Evolutionary conservation across 2,329 filamentous ascomycete species (phyloP).

Genomic region (Colletotrichum karsti): DNA sequence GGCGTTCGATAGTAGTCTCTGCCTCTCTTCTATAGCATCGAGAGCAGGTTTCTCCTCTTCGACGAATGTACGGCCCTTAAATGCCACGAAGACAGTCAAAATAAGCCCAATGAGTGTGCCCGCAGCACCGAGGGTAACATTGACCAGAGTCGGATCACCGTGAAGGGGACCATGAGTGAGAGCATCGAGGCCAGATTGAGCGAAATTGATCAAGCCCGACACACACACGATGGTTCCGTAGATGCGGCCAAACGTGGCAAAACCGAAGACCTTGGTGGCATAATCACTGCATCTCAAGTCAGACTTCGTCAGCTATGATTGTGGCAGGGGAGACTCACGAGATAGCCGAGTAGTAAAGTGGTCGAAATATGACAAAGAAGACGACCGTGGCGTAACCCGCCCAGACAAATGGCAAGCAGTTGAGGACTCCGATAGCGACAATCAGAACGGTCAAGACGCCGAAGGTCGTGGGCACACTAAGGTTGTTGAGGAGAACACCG

Average conservation of each 20-base stretch:
- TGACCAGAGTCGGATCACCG: slow-evolving; percentile 71
- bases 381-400: slow-evolving; percentile 73
- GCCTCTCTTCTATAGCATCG: slow-evolving; percentile 11
- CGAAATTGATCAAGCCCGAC: slow-evolving; percentile 76
- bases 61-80: slow-evolving; percentile 29
- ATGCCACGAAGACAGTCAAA: slow-evolving; percentile 64
- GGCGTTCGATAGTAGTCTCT: slow-evolving; percentile 6
- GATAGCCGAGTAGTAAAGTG: slow-evolving; percentile 80
- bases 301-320: accelerated
- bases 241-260: slow-evolving; percentile 81
- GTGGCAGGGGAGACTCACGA: slow-evolving; percentile 50
- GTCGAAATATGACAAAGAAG: slow-evolving; percentile 76
- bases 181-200: slow-evolving; percentile 74
- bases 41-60: slow-evolving; percentile 16
- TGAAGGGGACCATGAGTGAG: slow-evolving; percentile 70
- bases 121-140: slow-evolving; percentile 61
- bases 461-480: slow-evolving; percentile 69
- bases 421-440: slow-evolving; percentile 70
- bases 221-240: slow-evolving; percentile 80
- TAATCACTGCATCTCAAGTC: slow-evolving; percentile 61
- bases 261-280: slow-evolving; percentile 82
- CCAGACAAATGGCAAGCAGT: slow-evolving; percentile 69
- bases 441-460: slow-evolving; percentile 66
- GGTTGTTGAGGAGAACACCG: slow-evolving; percentile 72
- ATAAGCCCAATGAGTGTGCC: slow-evolving; percentile 63